phyloP scores from a whole-genome alignment of 257 asterid species.

The Leptodermis oblonga region DNA sequence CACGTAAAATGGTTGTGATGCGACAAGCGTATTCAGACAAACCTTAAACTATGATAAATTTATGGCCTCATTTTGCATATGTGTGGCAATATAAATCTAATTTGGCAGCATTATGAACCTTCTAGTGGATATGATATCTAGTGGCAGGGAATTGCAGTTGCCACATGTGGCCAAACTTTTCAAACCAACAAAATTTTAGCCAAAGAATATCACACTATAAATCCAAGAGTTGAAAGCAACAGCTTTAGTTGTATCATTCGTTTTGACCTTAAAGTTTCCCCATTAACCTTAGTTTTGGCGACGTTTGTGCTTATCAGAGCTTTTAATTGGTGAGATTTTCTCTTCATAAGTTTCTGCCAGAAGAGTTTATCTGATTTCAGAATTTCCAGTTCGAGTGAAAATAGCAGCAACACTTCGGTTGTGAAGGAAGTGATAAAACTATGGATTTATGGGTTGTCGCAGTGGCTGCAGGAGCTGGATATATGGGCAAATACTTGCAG shows the following conservation, averaged over 20 bases:
- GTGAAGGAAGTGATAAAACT: neutral
- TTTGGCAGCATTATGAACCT: neutral
- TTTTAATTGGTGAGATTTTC: neutral
- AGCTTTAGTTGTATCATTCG: no score
- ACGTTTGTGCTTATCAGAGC: neutral
- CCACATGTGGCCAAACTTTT: neutral
- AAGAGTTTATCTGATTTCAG: neutral
- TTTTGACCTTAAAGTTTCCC: neutral
- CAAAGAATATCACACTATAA: neutral
- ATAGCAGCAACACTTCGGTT: neutral
- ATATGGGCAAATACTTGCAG: conserved; percentile 51
- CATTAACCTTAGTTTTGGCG: neutral
- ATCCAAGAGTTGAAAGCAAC: neutral
- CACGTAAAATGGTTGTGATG: no score
- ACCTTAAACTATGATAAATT: neutral
- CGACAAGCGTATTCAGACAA: neutral
- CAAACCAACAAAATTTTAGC: neutral
- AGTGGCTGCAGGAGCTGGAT: conserved; percentile 87
- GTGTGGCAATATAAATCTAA: neutral
- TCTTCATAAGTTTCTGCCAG: neutral
- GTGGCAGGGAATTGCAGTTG: conserved; percentile 1
- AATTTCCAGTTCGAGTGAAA: neutral
- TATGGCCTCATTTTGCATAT: conserved; percentile 6
- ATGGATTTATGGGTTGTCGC: conserved; percentile 85
- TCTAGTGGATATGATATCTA: neutral